A percentile compares a stretch with the other conserved stretches of the same genome.
Evolutionary conservation across 2,329 filamentous ascomycete species (phyloP).

Genomic region (Cladosporium sp.): DNA sequence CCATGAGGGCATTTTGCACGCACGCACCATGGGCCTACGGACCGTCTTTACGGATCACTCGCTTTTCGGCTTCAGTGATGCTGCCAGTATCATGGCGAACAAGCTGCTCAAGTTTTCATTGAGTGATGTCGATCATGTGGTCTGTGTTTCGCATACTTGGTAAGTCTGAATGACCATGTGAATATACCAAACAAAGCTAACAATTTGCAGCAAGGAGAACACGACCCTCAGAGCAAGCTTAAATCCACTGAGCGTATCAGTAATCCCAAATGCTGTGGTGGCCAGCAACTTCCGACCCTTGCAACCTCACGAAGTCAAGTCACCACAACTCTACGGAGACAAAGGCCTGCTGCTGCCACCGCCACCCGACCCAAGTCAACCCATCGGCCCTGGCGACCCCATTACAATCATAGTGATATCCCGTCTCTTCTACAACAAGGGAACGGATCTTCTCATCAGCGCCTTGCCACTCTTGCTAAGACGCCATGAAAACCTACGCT

Average conservation of each 20-base stretch:
- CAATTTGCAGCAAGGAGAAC: slow-evolving; percentile 75
- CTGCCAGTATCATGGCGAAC: slow-evolving; percentile 91
- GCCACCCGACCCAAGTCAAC: slow-evolving; percentile 55
- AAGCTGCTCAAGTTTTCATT: slow-evolving; percentile 94
- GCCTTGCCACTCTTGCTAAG: slow-evolving; percentile 89
- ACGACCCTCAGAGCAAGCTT: slow-evolving; percentile 90
- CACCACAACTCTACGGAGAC: slow-evolving; percentile 17
- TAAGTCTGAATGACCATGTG: slow-evolving; percentile 41
- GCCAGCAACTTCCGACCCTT: slow-evolving; percentile 89
- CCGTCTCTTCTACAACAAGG: slow-evolving; percentile 97
- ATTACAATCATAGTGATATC: slow-evolving; percentile 98
- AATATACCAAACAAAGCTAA: slow-evolving; percentile 14
- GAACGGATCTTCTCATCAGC: slow-evolving; percentile 92
- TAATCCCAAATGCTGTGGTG: slow-evolving; percentile 95
- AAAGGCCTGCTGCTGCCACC: slow-evolving; percentile 36
- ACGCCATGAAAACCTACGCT: slow-evolving; percentile 85
- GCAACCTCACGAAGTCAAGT: slow-evolving; percentile 35
- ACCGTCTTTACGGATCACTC: slow-evolving; percentile 98
- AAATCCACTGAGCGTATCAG: slow-evolving; percentile 94
- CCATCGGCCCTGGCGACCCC: slow-evolving; percentile 73
- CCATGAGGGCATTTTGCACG: slow-evolving; percentile 91
- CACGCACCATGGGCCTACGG: slow-evolving; percentile 88
- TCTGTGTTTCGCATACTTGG: slow-evolving; percentile 98
- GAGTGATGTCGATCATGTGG: slow-evolving; percentile 96
- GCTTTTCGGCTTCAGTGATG: slow-evolving; percentile 94